Evolutionary conservation across 305 asterid genomes (phyloP).

Genomic region (Fraxinus ornus): DNA sequence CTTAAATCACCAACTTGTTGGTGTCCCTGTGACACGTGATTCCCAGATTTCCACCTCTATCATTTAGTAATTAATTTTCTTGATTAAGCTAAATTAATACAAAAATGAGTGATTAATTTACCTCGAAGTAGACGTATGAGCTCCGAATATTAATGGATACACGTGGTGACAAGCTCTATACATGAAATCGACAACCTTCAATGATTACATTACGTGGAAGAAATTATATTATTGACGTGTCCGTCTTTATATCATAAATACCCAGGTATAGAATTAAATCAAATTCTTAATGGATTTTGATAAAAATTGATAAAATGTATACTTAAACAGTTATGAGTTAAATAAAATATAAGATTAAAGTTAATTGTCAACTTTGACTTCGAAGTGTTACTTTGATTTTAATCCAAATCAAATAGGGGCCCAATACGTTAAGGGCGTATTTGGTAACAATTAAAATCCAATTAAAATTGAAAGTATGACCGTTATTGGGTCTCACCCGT

Average conservation of each 20-base stretch:
- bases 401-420: too few relatives aligned
- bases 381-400: too few relatives aligned
- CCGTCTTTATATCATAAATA: background rate
- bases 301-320: too few relatives aligned
- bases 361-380: too few relatives aligned
- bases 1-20: slow-evolving; percentile 13
- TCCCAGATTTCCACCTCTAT: background rate
- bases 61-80: background rate
- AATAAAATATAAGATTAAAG: too few relatives aligned
- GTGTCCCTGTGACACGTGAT: slow-evolving; percentile 21
- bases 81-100: background rate
- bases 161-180: background rate
- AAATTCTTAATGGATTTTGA: too few relatives aligned
- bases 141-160: background rate
- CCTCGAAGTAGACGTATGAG: background rate
- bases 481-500: too few relatives aligned
- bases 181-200: background rate
- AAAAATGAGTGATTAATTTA: background rate
- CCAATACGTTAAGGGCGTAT: too few relatives aligned
- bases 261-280: background rate
- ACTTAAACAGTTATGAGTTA: too few relatives aligned
- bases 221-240: background rate
- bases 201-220: background rate
- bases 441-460: too few relatives aligned
- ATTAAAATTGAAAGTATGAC: too few relatives aligned